Base-by-base conservation (phyloP, 2,329 filamentous ascomycete genomes). In the Pestalotiopsis sp. region DNA sequence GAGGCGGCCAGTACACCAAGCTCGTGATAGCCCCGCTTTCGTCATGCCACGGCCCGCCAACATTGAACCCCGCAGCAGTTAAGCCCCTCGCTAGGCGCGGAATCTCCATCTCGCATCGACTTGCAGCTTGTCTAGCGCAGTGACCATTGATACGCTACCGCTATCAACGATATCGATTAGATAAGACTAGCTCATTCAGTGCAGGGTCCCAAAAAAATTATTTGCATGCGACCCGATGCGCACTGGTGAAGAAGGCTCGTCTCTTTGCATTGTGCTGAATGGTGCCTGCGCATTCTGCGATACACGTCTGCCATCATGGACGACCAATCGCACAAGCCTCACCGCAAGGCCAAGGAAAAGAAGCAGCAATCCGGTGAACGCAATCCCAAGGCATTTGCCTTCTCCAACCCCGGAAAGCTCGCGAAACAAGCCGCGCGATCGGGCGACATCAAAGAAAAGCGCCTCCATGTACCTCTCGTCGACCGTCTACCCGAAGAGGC, bases 381-480 rank as follows among this genome's bases (percentile, higher is more conserved):
- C 72, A 97, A 97, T 78, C 93, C 94, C 2, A 98, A 97, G 83
- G 95, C 95, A 14, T 98, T 31, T 38, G 69, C 67, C 27, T 45
- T 65, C n/a, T 69, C 67, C 14, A 69, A 67, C 25, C 67, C 68
- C 31, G 69, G 68, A 25, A 70, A 69, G 39, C 64, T 69, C 25
- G 59, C 60, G 12, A 65, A 66, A 41, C 62, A 66, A 23, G 66
- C 66, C 39, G 69, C 69, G n/a, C 63, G 69, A 60, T 77, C 77
- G 45, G 73, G 75, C 20, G 77, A 79, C 68, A 75, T 76, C 63
- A 96, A 94, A 87, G 97, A 99, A 83, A 98, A 97, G 83, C 90
- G 95, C 69, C 87, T 98, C 52, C 97, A 99, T 86, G 96, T 99
- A 20, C 96, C 96, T 59, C 92, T 97, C 79, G 93, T 98, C 83